Percentiles rank a stretch among this genome's conserved stretches.
phyloP scores from a whole-genome alignment of 768 basidiomycete species.

The Tylopilus plumbeoviolaceoides region DNA sequence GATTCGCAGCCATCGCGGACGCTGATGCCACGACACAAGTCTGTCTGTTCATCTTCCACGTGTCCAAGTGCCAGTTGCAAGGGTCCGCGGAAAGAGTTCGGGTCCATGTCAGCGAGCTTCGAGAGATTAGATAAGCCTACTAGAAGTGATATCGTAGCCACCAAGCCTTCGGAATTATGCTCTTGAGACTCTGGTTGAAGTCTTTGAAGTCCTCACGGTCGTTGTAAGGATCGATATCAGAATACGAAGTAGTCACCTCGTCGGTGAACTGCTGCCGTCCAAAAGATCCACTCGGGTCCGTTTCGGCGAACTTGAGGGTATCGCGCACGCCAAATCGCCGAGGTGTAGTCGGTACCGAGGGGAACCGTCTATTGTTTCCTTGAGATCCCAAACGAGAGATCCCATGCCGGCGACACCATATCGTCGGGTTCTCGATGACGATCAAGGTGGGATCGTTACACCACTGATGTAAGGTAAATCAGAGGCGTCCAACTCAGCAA shows the following conservation, averaged over 20 bases:
- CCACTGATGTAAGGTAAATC: conserved; percentile 1
- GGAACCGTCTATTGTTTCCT: not conserved
- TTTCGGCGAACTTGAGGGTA: not conserved
- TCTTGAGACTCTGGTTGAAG: not conserved
- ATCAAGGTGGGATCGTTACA: not conserved
- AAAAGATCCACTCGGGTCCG: not conserved
- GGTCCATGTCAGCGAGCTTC: not conserved
- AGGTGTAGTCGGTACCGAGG: not conserved
- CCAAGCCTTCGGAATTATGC: not conserved
- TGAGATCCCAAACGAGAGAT: not conserved
- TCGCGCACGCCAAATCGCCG: not conserved
- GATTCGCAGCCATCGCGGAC: not conserved
- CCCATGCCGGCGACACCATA: conserved; percentile 13
- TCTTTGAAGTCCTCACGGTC: not conserved
- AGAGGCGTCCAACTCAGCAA: not conserved
- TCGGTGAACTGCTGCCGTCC: not conserved
- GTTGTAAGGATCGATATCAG: not conserved
- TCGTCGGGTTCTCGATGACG: not conserved
- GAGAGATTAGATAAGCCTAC: not conserved
- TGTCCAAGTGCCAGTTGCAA: no score
- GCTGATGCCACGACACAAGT: not conserved
- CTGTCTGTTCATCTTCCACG: not conserved
- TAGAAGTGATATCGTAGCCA: not conserved
- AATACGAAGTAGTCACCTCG: not conserved
- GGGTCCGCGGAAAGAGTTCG: not conserved